Evolutionary conservation across 306 rosid genomes (phyloP), one percentile per base, ranked within the genome.

Genomic region (Arachis stenosperma): DNA sequence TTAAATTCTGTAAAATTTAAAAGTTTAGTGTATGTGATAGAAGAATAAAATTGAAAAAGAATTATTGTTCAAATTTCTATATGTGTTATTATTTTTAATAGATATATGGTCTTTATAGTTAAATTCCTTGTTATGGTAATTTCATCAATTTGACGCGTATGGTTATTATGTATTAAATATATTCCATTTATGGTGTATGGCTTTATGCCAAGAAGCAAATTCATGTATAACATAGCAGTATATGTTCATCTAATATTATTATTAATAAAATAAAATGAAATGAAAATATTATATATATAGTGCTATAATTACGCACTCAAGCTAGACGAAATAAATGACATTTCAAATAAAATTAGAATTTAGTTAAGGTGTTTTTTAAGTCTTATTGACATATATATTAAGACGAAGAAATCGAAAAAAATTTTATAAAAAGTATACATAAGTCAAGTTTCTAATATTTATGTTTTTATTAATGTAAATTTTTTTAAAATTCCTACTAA

Each of bases 171-270:
- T 8, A 42, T 42, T 6, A 8, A 5, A 8, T 46, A 46, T 75
- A 36, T 67, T 58, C 43, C 62, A 0, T 48, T 39, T 46, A 6
- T 17, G 67, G 7, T 39, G 30, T 71, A 1, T 9, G 9, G 67
- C 5, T 39, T 42, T 71, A 1, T 9, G 9, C 52, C 48, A 55
- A 10, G 36, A 58, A 60, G n/a, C 41, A 3, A 22, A 47, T 17
- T 36, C 61, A 51, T 33, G 0, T 33, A 33, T 33, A 2, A 2
- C 0, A 33, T 33, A 4, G 3, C 4, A 4, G 37, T 2, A 33
- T 33, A 58, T 22, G n/a, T 43, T 46, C 12, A 57, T 43, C 17
- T 6, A 55, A 43, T 77, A 50, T 53, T 71, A 36, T 73, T 61
- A 64, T 63, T 56, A 9, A 61, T 46, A 46, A 43, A 43, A 3